A percentile compares a stretch with the other conserved stretches of the same genome.
phyloP scores from a whole-genome alignment of 352 stramenopile genomes.

The Thraustochytrium sp. region DNA sequence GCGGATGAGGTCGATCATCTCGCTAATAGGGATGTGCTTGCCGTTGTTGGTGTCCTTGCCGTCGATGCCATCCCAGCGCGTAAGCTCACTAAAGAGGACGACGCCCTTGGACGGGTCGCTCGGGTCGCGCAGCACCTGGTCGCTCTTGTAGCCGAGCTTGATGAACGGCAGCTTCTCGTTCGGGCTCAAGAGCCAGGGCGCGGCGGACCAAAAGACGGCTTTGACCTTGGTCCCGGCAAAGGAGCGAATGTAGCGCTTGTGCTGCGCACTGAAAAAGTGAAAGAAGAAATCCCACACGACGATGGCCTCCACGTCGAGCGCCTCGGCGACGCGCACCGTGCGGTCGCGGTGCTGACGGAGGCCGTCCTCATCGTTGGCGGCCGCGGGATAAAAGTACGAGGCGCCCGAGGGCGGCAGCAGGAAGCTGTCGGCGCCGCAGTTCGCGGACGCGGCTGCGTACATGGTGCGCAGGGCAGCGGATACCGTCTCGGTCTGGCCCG shows the following conservation, averaged over 20 bases:
- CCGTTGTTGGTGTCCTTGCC: background rate
- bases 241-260: constrained; percentile 1
- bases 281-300: constrained; percentile 39
- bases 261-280: constrained; percentile 1
- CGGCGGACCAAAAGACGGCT: constrained; percentile 25
- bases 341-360: background rate
- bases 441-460: background rate
- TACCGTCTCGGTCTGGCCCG: background rate
- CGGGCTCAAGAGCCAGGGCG: constrained; percentile 26
- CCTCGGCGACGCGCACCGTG: background rate
- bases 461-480: background rate
- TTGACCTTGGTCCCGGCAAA: constrained; percentile 24
- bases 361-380: background rate
- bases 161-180: constrained; percentile 20
- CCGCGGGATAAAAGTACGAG: constrained; percentile 29
- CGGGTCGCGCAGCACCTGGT: background rate
- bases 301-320: background rate
- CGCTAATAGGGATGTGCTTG: background rate
- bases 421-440: constrained; percentile 3
- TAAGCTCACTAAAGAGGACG: constrained; percentile 25
- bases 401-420: constrained; percentile 17
- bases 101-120: background rate
- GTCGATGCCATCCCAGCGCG: background rate
- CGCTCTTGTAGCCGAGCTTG: constrained; percentile 30
- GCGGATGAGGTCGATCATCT: background rate